A percentile compares a stretch with the other conserved stretches of the same genome.
These are phyloP conservation scores for Chrysanthemum lavandulifolium DNA, from an alignment of 129 eudicot species.

Conservation along the genomic window DNA sequence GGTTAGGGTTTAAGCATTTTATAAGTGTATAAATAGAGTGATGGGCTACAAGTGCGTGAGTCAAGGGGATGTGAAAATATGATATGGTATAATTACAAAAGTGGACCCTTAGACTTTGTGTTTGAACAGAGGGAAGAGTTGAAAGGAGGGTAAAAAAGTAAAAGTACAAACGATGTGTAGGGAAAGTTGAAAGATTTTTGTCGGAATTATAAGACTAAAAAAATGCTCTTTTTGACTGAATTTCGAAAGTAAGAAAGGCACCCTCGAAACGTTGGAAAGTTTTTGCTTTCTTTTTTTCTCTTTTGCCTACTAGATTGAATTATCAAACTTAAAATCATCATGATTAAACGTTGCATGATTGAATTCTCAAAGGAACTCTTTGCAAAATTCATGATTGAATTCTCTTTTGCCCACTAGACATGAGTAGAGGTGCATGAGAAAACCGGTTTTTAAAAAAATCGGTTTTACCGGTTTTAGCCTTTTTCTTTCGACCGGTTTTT, in stretches of 20 bases:
- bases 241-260: slow-evolving; percentile 47
- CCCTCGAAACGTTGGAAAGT: slow-evolving; percentile 36
- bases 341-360: slow-evolving; percentile 21
- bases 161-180: slow-evolving; percentile 49
- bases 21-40: slow-evolving; percentile 32
- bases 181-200: slow-evolving; percentile 59
- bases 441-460: too few relatives aligned
- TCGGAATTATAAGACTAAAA: slow-evolving; percentile 56
- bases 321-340: slow-evolving; percentile 25
- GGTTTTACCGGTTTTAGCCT: too few relatives aligned
- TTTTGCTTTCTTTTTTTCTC: slow-evolving; percentile 4
- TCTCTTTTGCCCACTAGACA: background rate
- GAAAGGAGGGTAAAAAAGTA: slow-evolving; percentile 30
- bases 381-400: background rate
- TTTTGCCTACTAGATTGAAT: slow-evolving; percentile 35
- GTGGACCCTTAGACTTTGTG: slow-evolving; percentile 46
- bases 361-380: slow-evolving; percentile 28
- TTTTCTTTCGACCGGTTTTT: too few relatives aligned
- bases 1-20: slow-evolving; percentile 29
- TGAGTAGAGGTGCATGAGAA: too few relatives aligned
- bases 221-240: slow-evolving; percentile 75
- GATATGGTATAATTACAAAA: slow-evolving; percentile 34
- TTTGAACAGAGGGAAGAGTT: slow-evolving; percentile 51
- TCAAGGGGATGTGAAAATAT: slow-evolving; percentile 26
- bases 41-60: slow-evolving; percentile 18